Base-by-base conservation (phyloP, 1,284 basidiomycete species). In the Kwoniella shivajii region DNA sequence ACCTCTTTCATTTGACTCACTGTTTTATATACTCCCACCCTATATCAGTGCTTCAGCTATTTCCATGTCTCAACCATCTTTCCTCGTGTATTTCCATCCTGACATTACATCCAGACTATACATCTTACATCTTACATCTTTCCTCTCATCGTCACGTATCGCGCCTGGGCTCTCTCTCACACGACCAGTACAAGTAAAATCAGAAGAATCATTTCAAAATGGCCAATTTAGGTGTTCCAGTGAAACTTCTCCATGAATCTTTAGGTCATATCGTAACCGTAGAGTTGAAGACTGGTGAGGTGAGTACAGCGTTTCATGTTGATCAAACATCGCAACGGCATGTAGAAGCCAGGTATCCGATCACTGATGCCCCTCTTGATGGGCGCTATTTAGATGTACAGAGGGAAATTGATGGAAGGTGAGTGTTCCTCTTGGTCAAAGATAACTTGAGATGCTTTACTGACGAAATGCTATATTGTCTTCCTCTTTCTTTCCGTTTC, bases 341-440 rank as follows among this genome's bases (percentile, higher is more conserved):
- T 42, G n/a, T n/a, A n/a, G n/a, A n/a, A n/a, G n/a, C 27, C 29
- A 18, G 4, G 44, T 10, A 9, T 16, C 3, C 34, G 20, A 30
- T 30, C 31, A 22, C 41, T 37, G 6, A 30, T 27, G 29, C 16
- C 33, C 14, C 44, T 22, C 11, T 13, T 57, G 47, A 38, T 46
- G 3, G 11, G 18, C 7, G 9, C 3, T 38, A 26, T 36, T 11
- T 88, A 96, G 78, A 85, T 96, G 57, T 99, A 99, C 80, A 84
- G 96, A 59, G 96, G 96, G 69, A 98, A 97, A 80, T 84, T 99
- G 47, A 91, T 92, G 46, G 96, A 99, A 83, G 93, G 93, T 82
- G 52, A 54, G 72, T 71, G 9, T 24, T n/a, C n/a, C n/a, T 7
- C 26, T 4, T 41, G 26, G 7, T 6, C 14, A 4, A 20, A 26